Base-by-base conservation (phyloP, 192 early-diverging fungal species). In the Rhizoclosmatium sp. region DNA sequence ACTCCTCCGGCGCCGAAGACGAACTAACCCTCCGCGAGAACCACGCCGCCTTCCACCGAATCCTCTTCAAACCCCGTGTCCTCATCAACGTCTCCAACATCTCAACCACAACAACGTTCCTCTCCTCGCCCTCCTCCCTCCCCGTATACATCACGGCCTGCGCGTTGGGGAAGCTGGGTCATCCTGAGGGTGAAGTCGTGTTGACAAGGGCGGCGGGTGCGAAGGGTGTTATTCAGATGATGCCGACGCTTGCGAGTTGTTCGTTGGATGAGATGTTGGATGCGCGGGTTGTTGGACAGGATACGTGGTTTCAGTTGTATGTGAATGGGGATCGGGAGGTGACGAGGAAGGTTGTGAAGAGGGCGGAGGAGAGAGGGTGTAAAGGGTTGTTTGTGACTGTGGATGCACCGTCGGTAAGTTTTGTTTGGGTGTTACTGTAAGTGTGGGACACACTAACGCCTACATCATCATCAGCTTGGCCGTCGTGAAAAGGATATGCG, bases 1-100 rank as follows among this genome's bases (percentile, higher is more conserved):
- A 94, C 73, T 93, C 91, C 47, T 93, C 91, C 45, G 95, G 91
- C 45, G 85, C 91, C 2, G 93, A 93, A 62, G 94, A 96, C 77
- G 94, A 95, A 85, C 87, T 94, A 46, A 93, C 93, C 1, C 77
- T 94, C 79, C 86, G 89, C 42, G 95, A 96, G 76, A 96, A 96
- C 80, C 92, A 91, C 54, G 84, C 81, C n/a, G 93, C 93, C 9
- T 95, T 92, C 79, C 87, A 89, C 64, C 88, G 93, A 62, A 87
- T 94, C 49, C 91, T 87, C 83, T 74, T 95, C 40, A 85, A 87
- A 41, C 89, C 89, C 2, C 81, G 85, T 31, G 85, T 91, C 23
- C 71, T 91, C 56, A 79, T 86, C 3, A 82, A 91, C 80, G 89
- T 91, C 3, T 75, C 62, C 21, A 23, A 80, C 9, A 73, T 91